Conservation (phyloP, 345 rosid species). For the Murraya koenigii region DNA sequence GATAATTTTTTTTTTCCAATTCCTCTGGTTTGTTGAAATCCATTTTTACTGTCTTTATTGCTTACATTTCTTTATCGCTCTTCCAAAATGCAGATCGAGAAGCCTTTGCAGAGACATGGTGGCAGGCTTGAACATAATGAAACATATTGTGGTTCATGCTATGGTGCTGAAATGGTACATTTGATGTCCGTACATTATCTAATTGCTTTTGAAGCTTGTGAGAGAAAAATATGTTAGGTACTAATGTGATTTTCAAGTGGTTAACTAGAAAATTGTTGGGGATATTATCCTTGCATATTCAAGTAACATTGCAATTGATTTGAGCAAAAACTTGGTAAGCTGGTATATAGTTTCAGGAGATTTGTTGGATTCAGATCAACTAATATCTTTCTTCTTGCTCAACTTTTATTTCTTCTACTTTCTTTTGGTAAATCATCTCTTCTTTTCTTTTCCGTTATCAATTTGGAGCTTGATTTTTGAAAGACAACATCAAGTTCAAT, state of each 20-base stretch:
- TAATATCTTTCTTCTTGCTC: background rate
- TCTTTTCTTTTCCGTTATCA: background rate
- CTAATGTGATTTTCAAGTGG: background rate
- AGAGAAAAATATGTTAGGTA: background rate
- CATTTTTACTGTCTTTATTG: background rate
- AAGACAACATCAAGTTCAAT: background rate
- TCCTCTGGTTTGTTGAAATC: background rate
- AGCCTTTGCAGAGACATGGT: slow-evolving; percentile 92
- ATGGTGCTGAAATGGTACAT: slow-evolving; percentile 78
- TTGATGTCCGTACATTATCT: background rate
- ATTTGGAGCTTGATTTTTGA: background rate
- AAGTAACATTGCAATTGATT: background rate
- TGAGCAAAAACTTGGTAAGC: background rate
- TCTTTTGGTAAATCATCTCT: background rate
- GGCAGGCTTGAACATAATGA: slow-evolving; percentile 96
- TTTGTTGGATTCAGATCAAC: background rate
- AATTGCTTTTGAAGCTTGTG: slow-evolving; percentile 5
- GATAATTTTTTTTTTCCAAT: no score
- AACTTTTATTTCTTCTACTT: background rate
- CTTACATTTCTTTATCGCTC: background rate
- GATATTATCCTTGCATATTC: background rate
- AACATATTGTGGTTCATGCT: slow-evolving; percentile 92
- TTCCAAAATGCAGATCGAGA: slow-evolving; percentile 63
- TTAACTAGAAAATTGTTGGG: background rate
- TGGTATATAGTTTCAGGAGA: background rate